phyloP scores from a whole-genome alignment of 352 stramenopile genomes.

The Phytophthora kernoviae region DNA sequence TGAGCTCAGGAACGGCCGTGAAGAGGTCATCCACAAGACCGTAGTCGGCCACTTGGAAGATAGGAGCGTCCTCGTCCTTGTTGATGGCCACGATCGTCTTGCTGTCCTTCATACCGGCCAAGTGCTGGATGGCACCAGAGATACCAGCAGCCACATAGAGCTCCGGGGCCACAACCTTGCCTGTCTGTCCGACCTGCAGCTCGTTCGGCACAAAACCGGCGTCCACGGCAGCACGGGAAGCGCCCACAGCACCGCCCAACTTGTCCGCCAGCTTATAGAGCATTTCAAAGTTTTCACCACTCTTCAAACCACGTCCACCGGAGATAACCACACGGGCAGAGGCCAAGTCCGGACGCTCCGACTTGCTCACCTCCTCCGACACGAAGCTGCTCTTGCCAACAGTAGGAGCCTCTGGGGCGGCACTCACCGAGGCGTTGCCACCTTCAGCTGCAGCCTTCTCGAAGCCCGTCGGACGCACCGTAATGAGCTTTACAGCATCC shows the following conservation, averaged over 20 bases:
- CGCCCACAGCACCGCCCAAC: conserved; percentile 96
- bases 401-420: conserved; percentile 55
- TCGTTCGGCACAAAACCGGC: conserved; percentile 98
- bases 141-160: conserved; percentile 98
- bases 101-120: conserved; percentile 99
- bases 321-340: conserved; percentile 95
- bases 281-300: conserved; percentile 97
- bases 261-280: conserved; percentile 98
- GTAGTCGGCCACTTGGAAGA: conserved; percentile 99
- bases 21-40: conserved; percentile 99
- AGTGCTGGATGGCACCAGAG: conserved; percentile 99
- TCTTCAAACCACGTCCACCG: conserved; percentile 97
- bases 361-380: conserved; percentile 94
- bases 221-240: conserved; percentile 97
- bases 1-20: conserved; percentile 96
- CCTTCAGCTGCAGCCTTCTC: conserved; percentile 93
- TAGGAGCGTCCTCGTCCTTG: conserved; percentile 99
- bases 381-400: conserved; percentile 90
- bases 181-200: conserved; percentile 99
- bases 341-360: conserved; percentile 95
- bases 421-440: conserved; percentile 72
- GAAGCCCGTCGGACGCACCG: conserved; percentile 96
- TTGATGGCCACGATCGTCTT: conserved; percentile 99
- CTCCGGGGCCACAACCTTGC: conserved; percentile 98
- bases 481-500: conserved; percentile 95